Percentiles rank a stretch among this genome's conserved stretches.
Conservation (phyloP, 2,329 filamentous ascomycete species). For the Mariannaea sp. region DNA sequence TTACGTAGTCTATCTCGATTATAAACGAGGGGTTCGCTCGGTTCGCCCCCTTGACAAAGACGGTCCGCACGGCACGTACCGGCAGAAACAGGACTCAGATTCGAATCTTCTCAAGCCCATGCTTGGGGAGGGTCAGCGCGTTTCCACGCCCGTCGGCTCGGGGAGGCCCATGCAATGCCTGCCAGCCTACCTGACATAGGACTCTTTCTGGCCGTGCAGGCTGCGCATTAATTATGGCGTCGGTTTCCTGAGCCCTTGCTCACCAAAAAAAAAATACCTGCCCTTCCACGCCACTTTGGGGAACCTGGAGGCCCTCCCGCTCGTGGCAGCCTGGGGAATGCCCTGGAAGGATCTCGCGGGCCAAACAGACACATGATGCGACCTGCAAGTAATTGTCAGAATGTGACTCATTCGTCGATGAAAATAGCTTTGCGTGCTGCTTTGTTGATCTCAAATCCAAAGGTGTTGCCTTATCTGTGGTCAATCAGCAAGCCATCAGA, state of each 20-base stretch:
- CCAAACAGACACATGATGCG: slow-evolving; percentile 8
- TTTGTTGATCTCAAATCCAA: slow-evolving; percentile 16
- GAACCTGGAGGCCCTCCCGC: slow-evolving; percentile 25
- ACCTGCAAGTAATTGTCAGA: slow-evolving; percentile 12
- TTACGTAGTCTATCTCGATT: slow-evolving; percentile 4
- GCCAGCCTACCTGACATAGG: slow-evolving; percentile 2
- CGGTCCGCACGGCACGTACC: slow-evolving; percentile 10
- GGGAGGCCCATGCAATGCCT: slow-evolving; percentile 12
- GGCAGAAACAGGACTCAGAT: slow-evolving; percentile 1
- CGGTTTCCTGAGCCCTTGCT: slow-evolving; percentile 29
- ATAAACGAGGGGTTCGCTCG: slow-evolving; percentile 17
- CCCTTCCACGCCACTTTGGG: slow-evolving; percentile 23
- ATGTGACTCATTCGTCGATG: slow-evolving; percentile 34
- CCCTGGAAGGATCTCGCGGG: slow-evolving; percentile 23
- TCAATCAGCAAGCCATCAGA: slow-evolving; percentile 31
- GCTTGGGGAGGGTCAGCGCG: slow-evolving; percentile 11
- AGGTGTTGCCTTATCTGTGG: slow-evolving; percentile 18
- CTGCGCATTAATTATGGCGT: slow-evolving; percentile 16
- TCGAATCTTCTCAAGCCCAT: background rate
- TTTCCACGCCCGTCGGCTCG: slow-evolving; percentile 23
- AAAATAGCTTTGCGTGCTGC: slow-evolving; percentile 7
- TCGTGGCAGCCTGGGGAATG: slow-evolving; percentile 25
- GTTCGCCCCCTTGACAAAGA: background rate
- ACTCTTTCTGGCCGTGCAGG: background rate
- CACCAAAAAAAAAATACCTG: slow-evolving; percentile 11